Percentiles rank a stretch among this genome's conserved stretches.
phyloP scores from a whole-genome alignment of 768 basidiomycete species.

The Trametes villosa region DNA sequence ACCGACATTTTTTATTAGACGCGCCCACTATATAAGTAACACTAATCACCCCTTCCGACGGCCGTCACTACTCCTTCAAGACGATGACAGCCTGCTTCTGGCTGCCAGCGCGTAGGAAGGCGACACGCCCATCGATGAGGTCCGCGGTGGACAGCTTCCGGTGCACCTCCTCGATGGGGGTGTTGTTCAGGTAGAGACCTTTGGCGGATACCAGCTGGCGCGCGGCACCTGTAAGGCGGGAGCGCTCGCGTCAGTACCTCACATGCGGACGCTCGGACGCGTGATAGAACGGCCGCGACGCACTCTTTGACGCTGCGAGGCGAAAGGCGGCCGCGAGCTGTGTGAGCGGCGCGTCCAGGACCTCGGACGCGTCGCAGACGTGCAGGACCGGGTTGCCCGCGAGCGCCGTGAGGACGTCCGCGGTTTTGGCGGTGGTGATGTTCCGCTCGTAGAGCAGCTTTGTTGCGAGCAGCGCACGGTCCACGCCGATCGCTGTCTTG shows the following conservation, averaged over 20 bases:
- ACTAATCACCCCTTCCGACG: background rate
- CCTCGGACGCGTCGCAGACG: slow-evolving; percentile 51
- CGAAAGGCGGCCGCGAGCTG: slow-evolving; percentile 65
- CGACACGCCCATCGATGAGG: slow-evolving; percentile 64
- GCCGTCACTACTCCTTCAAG: slow-evolving; percentile 24
- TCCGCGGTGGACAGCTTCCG: slow-evolving; percentile 46
- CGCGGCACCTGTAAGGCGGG: slow-evolving; percentile 59
- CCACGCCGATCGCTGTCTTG: slow-evolving; percentile 26
- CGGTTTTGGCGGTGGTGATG: slow-evolving; percentile 45
- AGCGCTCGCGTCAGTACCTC: background rate
- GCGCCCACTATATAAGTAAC: background rate
- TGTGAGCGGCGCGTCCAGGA: slow-evolving; percentile 56
- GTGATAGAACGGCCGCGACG: slow-evolving; percentile 28
- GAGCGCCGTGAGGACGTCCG: slow-evolving; percentile 65
- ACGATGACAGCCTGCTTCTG: slow-evolving; percentile 66
- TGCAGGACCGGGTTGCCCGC: slow-evolving; percentile 67
- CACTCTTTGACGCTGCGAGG: slow-evolving; percentile 67
- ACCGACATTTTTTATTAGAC: slow-evolving; percentile 7
- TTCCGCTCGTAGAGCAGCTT: slow-evolving; percentile 33
- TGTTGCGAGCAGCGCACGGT: slow-evolving; percentile 29
- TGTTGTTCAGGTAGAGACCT: slow-evolving; percentile 77
- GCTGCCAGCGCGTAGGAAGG: slow-evolving; percentile 75
- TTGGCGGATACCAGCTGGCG: slow-evolving; percentile 61
- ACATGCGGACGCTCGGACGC: background rate
- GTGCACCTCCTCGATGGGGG: slow-evolving; percentile 53